Evolutionary conservation across 1,284 basidiomycete species (phyloP).

Genomic region (Austroboletus novae-zelandiae): DNA sequence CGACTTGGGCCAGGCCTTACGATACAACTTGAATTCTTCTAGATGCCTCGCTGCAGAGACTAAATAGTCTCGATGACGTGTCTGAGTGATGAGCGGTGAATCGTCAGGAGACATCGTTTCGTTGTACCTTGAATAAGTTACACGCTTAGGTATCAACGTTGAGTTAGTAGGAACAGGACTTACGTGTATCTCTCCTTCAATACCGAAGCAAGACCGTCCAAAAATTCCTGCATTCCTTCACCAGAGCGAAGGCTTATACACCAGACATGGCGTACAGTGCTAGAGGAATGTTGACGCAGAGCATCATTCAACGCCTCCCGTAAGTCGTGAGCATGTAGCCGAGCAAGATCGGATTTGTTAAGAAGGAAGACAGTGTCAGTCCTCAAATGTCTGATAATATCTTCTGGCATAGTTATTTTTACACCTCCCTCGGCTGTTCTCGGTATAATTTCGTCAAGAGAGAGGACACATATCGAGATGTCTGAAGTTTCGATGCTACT

Average conservation of each 20-base stretch:
- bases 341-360: slow-evolving; percentile 70
- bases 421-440: slow-evolving; percentile 11
- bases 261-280: slow-evolving; percentile 41
- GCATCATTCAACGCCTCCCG: slow-evolving; percentile 6
- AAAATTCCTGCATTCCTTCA: slow-evolving; percentile 54
- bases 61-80: slow-evolving; percentile 75
- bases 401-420: slow-evolving; percentile 41
- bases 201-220: slow-evolving; percentile 52
- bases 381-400: slow-evolving; percentile 48
- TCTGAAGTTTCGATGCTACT: slow-evolving; percentile 64
- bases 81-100: slow-evolving; percentile 71
- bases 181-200: slow-evolving; percentile 54
- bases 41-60: slow-evolving; percentile 64
- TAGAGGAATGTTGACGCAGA: slow-evolving; percentile 2
- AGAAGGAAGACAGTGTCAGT: slow-evolving; percentile 60
- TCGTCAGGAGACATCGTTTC: slow-evolving; percentile 18
- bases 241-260: slow-evolving; percentile 60
- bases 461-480: slow-evolving; percentile 74
- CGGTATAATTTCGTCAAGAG: slow-evolving; percentile 52
- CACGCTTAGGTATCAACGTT: background rate
- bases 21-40: slow-evolving; percentile 59
- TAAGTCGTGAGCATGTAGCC: slow-evolving; percentile 9
- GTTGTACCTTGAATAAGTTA: slow-evolving; percentile 13
- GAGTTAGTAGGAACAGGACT: background rate
- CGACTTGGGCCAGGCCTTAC: slow-evolving; percentile 38